phyloP scores from a whole-genome alignment of 164 flowering plant species.

The Houttuynia cordata region DNA sequence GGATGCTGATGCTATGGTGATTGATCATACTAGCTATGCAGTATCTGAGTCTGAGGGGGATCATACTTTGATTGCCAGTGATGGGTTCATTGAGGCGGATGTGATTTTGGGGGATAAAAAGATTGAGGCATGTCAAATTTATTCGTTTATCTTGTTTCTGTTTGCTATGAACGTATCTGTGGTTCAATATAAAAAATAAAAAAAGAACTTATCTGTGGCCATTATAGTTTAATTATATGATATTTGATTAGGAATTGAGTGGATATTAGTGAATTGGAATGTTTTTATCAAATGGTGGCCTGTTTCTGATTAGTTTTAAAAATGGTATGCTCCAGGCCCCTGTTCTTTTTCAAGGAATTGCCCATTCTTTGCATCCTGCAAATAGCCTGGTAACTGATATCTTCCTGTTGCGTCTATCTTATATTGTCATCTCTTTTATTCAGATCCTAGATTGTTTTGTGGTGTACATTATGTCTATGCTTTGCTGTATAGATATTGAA shows the following conservation, averaged over 20 bases:
- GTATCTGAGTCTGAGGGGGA: conserved; percentile 65
- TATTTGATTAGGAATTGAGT: too few relatives aligned
- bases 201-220: too few relatives aligned
- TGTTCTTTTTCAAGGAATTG: conserved; percentile 83
- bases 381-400: conserved; percentile 52
- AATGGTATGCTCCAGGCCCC: conserved; percentile 58
- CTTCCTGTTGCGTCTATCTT: neutral
- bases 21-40: conserved; percentile 83
- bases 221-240: too few relatives aligned
- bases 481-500: conserved; percentile 50
- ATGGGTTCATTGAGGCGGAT: conserved; percentile 55
- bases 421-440: too few relatives aligned
- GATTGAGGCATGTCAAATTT: conserved; percentile 24
- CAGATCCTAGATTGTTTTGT: neutral
- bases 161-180: too few relatives aligned
- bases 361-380: conserved; percentile 71
- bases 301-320: conserved; percentile 1
- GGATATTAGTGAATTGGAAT: neutral
- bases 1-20: conserved; percentile 74
- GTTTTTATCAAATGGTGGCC: neutral
- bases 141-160: too few relatives aligned
- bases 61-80: conserved; percentile 83
- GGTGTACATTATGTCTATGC: neutral
- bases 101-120: conserved; percentile 48
- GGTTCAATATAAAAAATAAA: too few relatives aligned